Base-by-base conservation (phyloP, 441 rosid species). In the Brassica balearica region DNA sequence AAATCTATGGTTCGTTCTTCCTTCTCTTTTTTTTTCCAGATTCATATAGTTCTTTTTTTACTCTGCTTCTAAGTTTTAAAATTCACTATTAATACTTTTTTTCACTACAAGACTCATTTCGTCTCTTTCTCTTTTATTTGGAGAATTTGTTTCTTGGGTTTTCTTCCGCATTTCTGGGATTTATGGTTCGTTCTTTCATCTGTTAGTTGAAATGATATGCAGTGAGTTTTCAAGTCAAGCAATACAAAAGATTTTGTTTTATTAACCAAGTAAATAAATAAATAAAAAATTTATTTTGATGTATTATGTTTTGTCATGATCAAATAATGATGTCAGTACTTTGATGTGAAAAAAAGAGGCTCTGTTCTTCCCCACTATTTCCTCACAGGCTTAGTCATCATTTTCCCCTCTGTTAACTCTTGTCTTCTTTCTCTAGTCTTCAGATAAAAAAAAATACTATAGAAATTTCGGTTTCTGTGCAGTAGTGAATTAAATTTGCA, bases 1-100 rank as follows among this genome's bases (percentile, higher is more conserved):
- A 96, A 86, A 86, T 93, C 82, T 93, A 96, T 36, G 99, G 99
- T 96, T 9, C 6, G 73, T 29, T 77, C 65, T 67, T 76, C 62
- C 51, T 55, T 17, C 41, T 69, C 43, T 2, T 8, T 32, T 6
- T 51, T 69, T 43, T 1, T 10, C 23, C 73, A 81, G 73, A 76
- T 72, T 71, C 55, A 79, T 0, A 61, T 19, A 14, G 29, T 14
- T 64, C n/a, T 38, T 59, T 48, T 56, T 7, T 62, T 65, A 56
- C 79, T 74, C 72, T 74, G 79, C 48, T 75, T 69, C 29, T 70
- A 23, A 3, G 23, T 19, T 36, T 5, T 56, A 1, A 61, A 61
- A 61, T 25, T 61, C 15, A 22, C 64, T 59, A 43, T 4, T 8
- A 41, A 23, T 3, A 12, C 43, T 72, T 8, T 59, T 59, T 58